Evolutionary conservation across 768 basidiomycete species (phyloP), one percentile per base, ranked within the genome.

Genomic region (Boletellus sp.): DNA sequence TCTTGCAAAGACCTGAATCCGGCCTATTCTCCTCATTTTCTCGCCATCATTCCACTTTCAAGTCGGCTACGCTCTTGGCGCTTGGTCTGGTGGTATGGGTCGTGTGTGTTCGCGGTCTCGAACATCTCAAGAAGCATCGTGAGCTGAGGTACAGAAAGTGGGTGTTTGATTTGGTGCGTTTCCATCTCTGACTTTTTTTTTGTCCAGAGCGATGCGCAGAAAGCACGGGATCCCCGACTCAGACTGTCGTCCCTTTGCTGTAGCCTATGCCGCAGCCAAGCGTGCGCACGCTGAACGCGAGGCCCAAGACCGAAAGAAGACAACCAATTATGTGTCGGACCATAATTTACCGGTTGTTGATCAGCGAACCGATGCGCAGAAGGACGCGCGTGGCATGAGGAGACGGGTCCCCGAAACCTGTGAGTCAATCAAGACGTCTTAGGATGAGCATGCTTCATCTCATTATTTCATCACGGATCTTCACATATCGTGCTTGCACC

Each of bases 201-300:
- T 54, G 50, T 12, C 33, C 55, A 90, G 87, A 59, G 75, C 82
- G 54, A 82, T 83, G 75, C 81, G 90, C 52, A 74, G 90, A 56
- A 75, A 79, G 69, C 81, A 90, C 62, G 90, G 90, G 40, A 92
- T 92, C 52, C 90, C 90, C 16, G 90, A 92, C 73, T 76, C 74
- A 50, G 90, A 92, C 72, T 76, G 81, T 55, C 77, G 90, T 28
- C 87, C 90, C 12, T 92, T 92, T 75, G 87, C 86, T 65, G 86
- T 91, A 55, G 90, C 90, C n/a, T 89, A 87, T 68, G 79, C 87
- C 56, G 87, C 85, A 50, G 84, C 81, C 34, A 70, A 76, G 53
- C 75, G 75, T 47, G 71, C 77, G 40, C 77, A 79, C 53, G 74
- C 80, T 59, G 79, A 85, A 59, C 69, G 67, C 47, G 71, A 78